These are phyloP conservation scores for Agapanthus africanus DNA, from an alignment of 106 monocot species.

Conservation along the genomic window DNA sequence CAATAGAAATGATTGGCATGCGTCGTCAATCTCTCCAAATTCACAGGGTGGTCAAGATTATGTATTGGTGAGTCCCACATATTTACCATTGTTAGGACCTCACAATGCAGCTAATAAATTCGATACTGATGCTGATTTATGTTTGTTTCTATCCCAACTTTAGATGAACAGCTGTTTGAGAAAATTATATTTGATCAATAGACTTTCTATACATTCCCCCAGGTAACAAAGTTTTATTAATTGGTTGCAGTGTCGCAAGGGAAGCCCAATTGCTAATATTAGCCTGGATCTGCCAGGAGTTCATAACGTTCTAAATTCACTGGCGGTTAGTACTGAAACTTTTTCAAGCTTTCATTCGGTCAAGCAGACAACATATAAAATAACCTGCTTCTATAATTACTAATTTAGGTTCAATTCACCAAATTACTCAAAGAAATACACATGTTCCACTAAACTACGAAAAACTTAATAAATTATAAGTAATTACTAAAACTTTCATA, in stretches of 20 bases:
- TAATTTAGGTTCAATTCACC: not conserved
- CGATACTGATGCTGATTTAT: not conserved
- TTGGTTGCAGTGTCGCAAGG: constrained; percentile 28
- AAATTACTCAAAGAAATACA: no score
- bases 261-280: constrained; percentile 15
- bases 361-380: no score
- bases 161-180: not conserved
- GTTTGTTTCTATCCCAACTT: not conserved
- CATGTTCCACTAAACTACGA: no score
- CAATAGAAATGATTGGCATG: constrained; percentile 31
- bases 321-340: constrained; percentile 38
- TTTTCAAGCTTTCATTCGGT: not conserved
- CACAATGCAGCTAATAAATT: not conserved
- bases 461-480: no score
- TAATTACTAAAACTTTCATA: no score
- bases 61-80: constrained; percentile 20
- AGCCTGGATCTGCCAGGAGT: constrained; percentile 27
- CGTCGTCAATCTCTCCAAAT: constrained; percentile 31
- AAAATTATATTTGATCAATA: not conserved
- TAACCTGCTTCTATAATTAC: no score
- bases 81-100: not conserved
- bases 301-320: constrained; percentile 46
- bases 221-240: not conserved
- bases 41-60: constrained; percentile 35
- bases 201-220: no score